Percentiles rank a stretch among this genome's conserved stretches.
Conservation (phyloP, 73 alveolate genomes). For the Blepharisma japonicum region DNA sequence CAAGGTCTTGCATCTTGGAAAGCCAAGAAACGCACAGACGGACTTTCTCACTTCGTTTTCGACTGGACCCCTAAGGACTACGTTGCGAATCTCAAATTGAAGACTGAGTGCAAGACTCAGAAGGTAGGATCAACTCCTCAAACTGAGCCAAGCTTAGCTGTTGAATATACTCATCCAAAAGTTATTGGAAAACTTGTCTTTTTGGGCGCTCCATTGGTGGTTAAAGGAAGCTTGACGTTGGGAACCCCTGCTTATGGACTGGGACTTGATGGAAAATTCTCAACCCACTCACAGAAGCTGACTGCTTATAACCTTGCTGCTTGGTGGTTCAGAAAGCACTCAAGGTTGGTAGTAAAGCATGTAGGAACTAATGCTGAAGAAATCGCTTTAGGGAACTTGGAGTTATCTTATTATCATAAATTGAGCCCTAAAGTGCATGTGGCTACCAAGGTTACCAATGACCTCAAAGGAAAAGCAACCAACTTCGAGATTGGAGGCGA, state of each 20-base stretch:
- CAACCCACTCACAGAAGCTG: background rate
- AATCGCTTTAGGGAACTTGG: background rate
- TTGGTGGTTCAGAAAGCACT: background rate
- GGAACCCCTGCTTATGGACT: constrained; percentile 11
- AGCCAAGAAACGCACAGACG: constrained; percentile 18
- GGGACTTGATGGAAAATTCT: constrained; percentile 8
- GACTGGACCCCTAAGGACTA: background rate
- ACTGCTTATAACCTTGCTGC: background rate
- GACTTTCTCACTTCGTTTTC: background rate
- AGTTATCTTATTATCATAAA: background rate
- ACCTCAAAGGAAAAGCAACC: background rate
- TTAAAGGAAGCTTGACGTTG: background rate
- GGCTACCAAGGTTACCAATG: constrained; percentile 5
- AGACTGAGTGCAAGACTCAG: constrained; percentile 15
- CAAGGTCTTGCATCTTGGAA: background rate
- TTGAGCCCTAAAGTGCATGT: background rate
- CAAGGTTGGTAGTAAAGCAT: constrained; percentile 18
- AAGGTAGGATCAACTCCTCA: constrained; percentile 9
- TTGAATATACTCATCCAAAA: constrained; percentile 9
- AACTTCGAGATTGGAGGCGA: constrained; percentile 14
- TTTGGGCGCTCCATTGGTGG: background rate
- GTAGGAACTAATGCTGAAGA: background rate
- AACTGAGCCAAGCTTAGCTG: too few species aligned
- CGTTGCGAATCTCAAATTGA: background rate
- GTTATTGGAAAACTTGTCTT: background rate